Percentiles rank a stretch among this genome's conserved stretches.
Evolutionary conservation across 345 rosid species (phyloP).

Genomic region (Mercurialis annua): DNA sequence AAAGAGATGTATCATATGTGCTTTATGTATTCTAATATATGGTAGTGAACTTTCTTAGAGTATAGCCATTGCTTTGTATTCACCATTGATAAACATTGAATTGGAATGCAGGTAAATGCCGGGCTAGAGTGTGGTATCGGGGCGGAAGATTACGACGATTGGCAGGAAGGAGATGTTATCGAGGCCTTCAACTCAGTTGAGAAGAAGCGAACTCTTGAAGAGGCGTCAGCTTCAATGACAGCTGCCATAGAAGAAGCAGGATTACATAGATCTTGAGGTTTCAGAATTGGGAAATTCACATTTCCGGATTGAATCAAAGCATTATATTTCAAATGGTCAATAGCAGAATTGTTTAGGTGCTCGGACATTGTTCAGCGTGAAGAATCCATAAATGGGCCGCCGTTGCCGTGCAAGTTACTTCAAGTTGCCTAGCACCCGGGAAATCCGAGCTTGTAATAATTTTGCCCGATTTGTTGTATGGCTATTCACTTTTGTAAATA

Average conservation of each 20-base stretch:
- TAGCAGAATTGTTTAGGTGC: background rate
- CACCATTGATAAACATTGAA: background rate
- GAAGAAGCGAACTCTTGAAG: slow-evolving; percentile 90
- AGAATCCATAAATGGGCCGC: background rate
- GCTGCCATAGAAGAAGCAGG: slow-evolving; percentile 77
- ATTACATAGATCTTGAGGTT: slow-evolving; percentile 24
- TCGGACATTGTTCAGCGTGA: background rate
- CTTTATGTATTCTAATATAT: no score
- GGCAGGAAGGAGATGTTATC: slow-evolving; percentile 74
- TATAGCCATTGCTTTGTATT: background rate
- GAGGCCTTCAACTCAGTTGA: slow-evolving; percentile 68
- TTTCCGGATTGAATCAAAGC: background rate
- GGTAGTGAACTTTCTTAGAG: background rate
- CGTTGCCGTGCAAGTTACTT: slow-evolving; percentile 8
- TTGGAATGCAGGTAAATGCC: slow-evolving; percentile 54
- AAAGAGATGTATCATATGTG: no score
- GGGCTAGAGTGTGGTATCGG: slow-evolving; percentile 92
- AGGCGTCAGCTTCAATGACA: slow-evolving; percentile 93
- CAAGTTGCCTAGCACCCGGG: background rate
- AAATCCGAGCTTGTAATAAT: slow-evolving; percentile 7
- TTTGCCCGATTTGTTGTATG: slow-evolving; percentile 28
- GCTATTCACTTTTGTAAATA: slow-evolving; percentile 28
- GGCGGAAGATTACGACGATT: slow-evolving; percentile 59
- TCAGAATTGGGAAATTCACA: background rate
- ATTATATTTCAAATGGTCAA: background rate